phyloP scores from a whole-genome alignment of 169 alveolate species.

The Plasmodium reichenowi region DNA sequence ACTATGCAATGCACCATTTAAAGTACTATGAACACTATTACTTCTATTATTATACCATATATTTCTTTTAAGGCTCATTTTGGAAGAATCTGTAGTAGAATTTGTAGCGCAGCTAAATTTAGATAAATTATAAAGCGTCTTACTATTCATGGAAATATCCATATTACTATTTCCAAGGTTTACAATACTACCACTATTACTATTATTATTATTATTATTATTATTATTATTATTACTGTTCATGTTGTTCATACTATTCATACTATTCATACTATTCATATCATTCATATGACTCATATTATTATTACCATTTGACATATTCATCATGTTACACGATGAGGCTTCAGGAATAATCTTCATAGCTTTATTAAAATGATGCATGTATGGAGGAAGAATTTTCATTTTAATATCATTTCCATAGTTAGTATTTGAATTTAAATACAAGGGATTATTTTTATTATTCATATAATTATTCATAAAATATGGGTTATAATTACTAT shows the following conservation, averaged over 20 bases:
- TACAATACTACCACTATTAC: too few relatives aligned
- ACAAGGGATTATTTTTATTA: not conserved
- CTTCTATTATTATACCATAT: not conserved
- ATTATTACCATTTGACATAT: too few relatives aligned
- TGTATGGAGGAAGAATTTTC: not conserved
- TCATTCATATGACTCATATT: too few relatives aligned
- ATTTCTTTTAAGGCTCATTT: not conserved
- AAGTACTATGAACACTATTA: not conserved
- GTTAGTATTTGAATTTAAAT: not conserved
- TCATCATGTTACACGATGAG: not conserved
- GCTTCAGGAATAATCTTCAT: not conserved
- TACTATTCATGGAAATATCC: not conserved
- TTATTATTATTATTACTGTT: too few relatives aligned
- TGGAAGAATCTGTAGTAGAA: not conserved
- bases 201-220: too few relatives aligned
- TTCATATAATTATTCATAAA: not conserved
- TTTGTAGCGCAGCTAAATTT: not conserved
- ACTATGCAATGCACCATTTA: not conserved
- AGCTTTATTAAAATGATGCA: not conserved
- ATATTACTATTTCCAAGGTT: too few relatives aligned
- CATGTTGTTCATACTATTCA: too few relatives aligned
- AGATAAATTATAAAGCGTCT: not conserved
- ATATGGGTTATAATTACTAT: not conserved
- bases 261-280: too few relatives aligned
- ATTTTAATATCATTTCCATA: not conserved